Conservation (phyloP, 495 filamentous ascomycete genomes). For the Entonaema liquescens region DNA sequence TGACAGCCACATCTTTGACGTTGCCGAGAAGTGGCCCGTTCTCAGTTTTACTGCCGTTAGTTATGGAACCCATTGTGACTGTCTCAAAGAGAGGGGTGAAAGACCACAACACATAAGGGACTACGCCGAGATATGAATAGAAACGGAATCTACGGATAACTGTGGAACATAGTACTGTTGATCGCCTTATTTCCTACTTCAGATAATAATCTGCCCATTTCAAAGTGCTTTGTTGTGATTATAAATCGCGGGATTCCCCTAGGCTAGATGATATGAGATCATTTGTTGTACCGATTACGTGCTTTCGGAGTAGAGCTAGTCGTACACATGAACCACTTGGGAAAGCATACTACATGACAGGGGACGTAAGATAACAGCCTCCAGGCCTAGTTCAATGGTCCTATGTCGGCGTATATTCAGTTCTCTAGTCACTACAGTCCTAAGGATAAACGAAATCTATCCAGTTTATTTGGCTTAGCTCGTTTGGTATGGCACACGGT, state of each 20-base stretch:
- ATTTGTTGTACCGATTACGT: slow-evolving; percentile 31
- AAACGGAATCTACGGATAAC: not conserved
- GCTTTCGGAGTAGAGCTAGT: slow-evolving; percentile 8
- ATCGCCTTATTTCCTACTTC: slow-evolving; percentile 1
- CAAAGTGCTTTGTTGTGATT: slow-evolving; percentile 24
- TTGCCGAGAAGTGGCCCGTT: slow-evolving; percentile 10
- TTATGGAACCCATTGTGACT: slow-evolving; percentile 25
- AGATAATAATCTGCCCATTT: slow-evolving; percentile 6
- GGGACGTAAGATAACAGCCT: not conserved
- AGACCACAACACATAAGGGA: slow-evolving; percentile 1
- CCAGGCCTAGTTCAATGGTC: not conserved
- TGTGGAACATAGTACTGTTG: not conserved
- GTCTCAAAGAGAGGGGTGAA: not conserved
- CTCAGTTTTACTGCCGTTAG: slow-evolving; percentile 1
- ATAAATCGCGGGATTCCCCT: slow-evolving; percentile 20
- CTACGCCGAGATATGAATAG: slow-evolving; percentile 24
- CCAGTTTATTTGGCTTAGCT: not conserved
- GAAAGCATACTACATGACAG: not conserved
- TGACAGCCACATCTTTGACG: slow-evolving; percentile 66
- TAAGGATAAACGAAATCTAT: not conserved
- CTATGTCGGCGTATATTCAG: not conserved
- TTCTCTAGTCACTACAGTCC: not conserved
- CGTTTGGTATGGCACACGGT: not conserved
- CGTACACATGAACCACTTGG: not conserved
- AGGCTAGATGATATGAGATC: slow-evolving; percentile 12